Evolutionary conservation across 2,329 filamentous ascomycete species (phyloP).

Genomic region (Alternaria dauci): DNA sequence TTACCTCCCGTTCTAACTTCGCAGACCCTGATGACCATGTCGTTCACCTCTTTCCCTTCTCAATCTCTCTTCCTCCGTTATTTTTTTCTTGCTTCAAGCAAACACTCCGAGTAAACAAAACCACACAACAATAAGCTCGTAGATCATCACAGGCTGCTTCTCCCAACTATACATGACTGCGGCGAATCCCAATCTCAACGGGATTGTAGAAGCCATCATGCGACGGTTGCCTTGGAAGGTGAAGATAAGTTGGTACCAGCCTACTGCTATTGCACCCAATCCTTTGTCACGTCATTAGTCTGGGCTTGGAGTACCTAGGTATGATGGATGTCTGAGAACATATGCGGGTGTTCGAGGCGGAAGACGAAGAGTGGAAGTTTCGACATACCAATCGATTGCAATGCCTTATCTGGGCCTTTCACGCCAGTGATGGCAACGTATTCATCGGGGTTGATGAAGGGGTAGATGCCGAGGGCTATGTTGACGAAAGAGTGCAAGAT

Average conservation of each 20-base stretch:
- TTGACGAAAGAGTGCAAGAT: slow-evolving; percentile 21
- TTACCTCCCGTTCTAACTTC: background rate
- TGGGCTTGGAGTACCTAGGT: background rate
- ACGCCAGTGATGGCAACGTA: slow-evolving; percentile 5
- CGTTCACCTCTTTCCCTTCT: background rate
- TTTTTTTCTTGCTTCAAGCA: background rate
- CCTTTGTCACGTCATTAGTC: slow-evolving; percentile 7
- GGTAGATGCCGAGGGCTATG: slow-evolving; percentile 21
- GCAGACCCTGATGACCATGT: background rate
- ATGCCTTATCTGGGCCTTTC: background rate
- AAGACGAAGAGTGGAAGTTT: background rate
- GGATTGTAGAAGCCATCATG: slow-evolving; percentile 18
- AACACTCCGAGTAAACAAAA: slow-evolving; percentile 10
- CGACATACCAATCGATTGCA: slow-evolving; percentile 13
- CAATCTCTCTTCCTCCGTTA: background rate
- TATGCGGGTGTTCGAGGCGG: too few relatives aligned
- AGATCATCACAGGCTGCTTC: slow-evolving; percentile 6
- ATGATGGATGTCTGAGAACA: background rate
- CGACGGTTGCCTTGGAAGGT: slow-evolving; percentile 15
- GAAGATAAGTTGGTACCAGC: slow-evolving; percentile 26
- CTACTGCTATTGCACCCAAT: slow-evolving; percentile 19
- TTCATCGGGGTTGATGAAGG: slow-evolving; percentile 5
- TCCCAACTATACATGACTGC: slow-evolving; percentile 6
- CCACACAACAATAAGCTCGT: slow-evolving; percentile 12
- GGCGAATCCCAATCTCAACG: slow-evolving; percentile 14